A percentile compares a stretch with the other conserved stretches of the same genome.
These are phyloP conservation scores for Termitomyces sp. DNA, from an alignment of 768 basidiomycete species.

Conservation along the genomic window DNA sequence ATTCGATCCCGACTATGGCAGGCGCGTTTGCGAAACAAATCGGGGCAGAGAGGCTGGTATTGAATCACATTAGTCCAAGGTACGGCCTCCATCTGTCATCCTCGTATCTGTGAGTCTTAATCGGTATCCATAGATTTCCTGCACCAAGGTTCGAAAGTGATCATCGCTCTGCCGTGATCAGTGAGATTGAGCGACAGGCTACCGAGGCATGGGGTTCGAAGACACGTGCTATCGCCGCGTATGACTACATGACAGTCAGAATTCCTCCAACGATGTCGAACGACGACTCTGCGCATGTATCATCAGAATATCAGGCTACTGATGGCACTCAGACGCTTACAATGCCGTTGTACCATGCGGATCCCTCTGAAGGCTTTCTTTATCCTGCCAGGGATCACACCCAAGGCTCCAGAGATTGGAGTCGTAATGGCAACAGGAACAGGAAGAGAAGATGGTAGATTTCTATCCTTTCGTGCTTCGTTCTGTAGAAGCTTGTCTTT, in stretches of 20 bases:
- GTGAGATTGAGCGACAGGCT: conserved; percentile 61
- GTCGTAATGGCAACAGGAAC: conserved; percentile 15
- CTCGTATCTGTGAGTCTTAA: conserved; percentile 1
- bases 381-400: conserved; percentile 6
- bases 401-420: not conserved
- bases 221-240: conserved; percentile 44
- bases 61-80: conserved; percentile 79
- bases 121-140: conserved; percentile 40
- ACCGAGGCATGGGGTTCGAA: conserved; percentile 48
- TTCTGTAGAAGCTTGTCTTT: not conserved
- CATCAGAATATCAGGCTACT: not conserved
- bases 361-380: conserved; percentile 19
- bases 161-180: conserved; percentile 39
- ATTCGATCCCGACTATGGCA: conserved; percentile 76
- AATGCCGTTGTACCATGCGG: conserved; percentile 14
- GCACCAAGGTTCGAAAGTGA: conserved; percentile 35
- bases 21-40: conserved; percentile 64
- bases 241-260: conserved; percentile 46
- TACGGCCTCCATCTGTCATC: conserved; percentile 22
- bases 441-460: conserved; percentile 16
- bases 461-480: not conserved
- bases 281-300: not conserved
- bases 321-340: not conserved
- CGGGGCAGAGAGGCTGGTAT: conserved; percentile 52
- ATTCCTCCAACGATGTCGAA: conserved; percentile 21